A percentile compares a stretch with the other conserved stretches of the same genome.
These are phyloP conservation scores for Aspergillus quadrilineatus DNA, from an alignment of 2,329 filamentous ascomycete genomes.

Conservation along the genomic window DNA sequence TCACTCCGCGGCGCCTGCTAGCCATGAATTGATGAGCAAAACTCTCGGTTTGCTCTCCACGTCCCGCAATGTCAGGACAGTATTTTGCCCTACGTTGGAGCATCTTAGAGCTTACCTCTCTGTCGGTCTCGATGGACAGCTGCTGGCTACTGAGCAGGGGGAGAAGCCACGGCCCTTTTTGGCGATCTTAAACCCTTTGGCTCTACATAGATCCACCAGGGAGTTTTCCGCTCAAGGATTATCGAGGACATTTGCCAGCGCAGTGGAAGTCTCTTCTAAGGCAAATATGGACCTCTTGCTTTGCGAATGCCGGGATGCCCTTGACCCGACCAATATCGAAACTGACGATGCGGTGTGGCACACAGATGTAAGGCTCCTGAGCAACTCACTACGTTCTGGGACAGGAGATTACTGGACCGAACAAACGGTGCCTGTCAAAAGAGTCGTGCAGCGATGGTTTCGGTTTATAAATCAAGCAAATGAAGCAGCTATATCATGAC, in stretches of 20 bases:
- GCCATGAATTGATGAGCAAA: conserved; percentile 54
- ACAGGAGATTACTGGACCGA: conserved; percentile 56
- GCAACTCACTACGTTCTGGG: conserved; percentile 51
- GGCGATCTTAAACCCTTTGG: conserved; percentile 42
- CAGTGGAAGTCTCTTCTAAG: conserved; percentile 38
- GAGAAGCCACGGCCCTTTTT: conserved; percentile 28
- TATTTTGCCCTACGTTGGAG: conserved; percentile 73
- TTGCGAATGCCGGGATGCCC: conserved; percentile 41
- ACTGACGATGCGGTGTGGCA: conserved; percentile 42
- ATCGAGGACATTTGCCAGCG: conserved; percentile 44
- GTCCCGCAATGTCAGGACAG: conserved; percentile 66
- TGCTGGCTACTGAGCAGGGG: background rate
- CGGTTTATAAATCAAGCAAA: conserved; percentile 46
- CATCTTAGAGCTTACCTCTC: conserved; percentile 75
- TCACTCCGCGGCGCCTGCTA: conserved; percentile 17
- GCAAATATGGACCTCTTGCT: conserved; percentile 36
- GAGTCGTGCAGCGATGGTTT: conserved; percentile 67
- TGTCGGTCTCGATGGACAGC: conserved; percentile 29
- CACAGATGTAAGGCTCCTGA: conserved; percentile 62
- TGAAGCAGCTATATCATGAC: conserved; percentile 15
- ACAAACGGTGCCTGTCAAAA: conserved; percentile 57
- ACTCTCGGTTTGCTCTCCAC: conserved; percentile 68
- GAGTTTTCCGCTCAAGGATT: conserved; percentile 52
- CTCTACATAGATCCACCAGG: conserved; percentile 43
- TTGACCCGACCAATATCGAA: conserved; percentile 30